These are phyloP conservation scores for Lactarius hatsudake DNA, from an alignment of 768 basidiomycete species.

Conservation along the genomic window DNA sequence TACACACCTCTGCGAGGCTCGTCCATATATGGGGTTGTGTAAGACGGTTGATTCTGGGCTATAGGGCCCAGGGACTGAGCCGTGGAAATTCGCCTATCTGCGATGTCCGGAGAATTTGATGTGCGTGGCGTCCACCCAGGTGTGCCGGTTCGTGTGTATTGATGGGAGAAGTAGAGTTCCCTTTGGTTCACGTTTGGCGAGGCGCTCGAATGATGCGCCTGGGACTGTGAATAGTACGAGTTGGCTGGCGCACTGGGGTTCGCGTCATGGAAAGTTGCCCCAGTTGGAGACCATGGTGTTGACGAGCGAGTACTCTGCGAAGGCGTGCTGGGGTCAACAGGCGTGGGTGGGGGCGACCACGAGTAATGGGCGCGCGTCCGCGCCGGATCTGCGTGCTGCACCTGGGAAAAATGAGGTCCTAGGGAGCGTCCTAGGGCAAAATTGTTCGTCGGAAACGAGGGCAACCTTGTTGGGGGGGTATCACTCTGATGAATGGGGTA, in stretches of 20 bases:
- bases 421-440: conserved; percentile 4
- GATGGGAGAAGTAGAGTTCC: conserved; percentile 16
- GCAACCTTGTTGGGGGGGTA: background rate
- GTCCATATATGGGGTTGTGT: conserved; percentile 11
- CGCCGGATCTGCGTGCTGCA: background rate
- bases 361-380: conserved; percentile 14
- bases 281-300: conserved; percentile 5
- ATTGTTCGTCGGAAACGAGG: background rate
- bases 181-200: conserved; percentile 9
- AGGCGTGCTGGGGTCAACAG: conserved; percentile 10
- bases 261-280: conserved; percentile 2
- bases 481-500: conserved; percentile 20
- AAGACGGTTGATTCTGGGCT: conserved; percentile 10
- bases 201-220: conserved; percentile 4
- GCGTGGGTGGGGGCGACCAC: conserved; percentile 18
- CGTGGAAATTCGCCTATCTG: conserved; percentile 14
- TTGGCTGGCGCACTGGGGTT: background rate
- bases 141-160: conserved; percentile 8
- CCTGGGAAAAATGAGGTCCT: conserved; percentile 11
- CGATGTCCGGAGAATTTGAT: conserved; percentile 9
- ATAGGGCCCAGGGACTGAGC: conserved; percentile 12
- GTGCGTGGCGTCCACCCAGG: conserved; percentile 16
- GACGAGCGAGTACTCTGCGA: conserved; percentile 6
- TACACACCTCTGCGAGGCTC: conserved; percentile 14
- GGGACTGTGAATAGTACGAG: conserved; percentile 14